phyloP scores from a whole-genome alignment of 495 filamentous ascomycete species.

The Lasiosphaeria ovina region DNA sequence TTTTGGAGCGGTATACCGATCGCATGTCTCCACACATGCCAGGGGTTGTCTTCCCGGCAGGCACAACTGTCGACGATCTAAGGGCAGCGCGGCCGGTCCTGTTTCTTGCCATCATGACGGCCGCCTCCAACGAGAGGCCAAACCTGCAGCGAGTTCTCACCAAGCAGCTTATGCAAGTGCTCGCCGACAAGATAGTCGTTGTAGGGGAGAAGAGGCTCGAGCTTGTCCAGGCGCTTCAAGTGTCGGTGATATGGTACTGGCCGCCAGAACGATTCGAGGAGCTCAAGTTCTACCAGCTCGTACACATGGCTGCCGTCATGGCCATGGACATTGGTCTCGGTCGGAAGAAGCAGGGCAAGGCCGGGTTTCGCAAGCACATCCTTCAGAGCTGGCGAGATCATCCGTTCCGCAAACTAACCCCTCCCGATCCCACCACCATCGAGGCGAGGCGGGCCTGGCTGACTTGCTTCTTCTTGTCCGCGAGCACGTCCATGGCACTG shows the following conservation, averaged over 20 bases:
- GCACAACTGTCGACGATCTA: constrained; percentile 63
- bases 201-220: constrained; percentile 83
- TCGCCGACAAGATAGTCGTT: constrained; percentile 72
- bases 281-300: constrained; percentile 86
- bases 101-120: constrained; percentile 76
- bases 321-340: constrained; percentile 86
- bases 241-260: constrained; percentile 76
- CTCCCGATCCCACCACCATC: constrained; percentile 60
- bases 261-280: constrained; percentile 82
- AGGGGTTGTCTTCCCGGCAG: constrained; percentile 69
- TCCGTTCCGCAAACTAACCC: constrained; percentile 46
- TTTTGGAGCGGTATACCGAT: constrained; percentile 69
- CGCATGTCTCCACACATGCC: constrained; percentile 73
- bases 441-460: constrained; percentile 80
- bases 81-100: constrained; percentile 72
- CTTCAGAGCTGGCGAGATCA: constrained; percentile 46
- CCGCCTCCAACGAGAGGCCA: constrained; percentile 61
- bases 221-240: constrained; percentile 74
- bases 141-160: constrained; percentile 59
- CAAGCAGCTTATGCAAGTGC: constrained; percentile 66
- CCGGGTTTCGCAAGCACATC: constrained; percentile 36
- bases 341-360: constrained; percentile 42
- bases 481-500: constrained; percentile 72
- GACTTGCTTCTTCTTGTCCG: constrained; percentile 73
- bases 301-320: constrained; percentile 80